Evolutionary conservation across 139 green algal species (phyloP).

Genomic region (Ulvella scutata): DNA sequence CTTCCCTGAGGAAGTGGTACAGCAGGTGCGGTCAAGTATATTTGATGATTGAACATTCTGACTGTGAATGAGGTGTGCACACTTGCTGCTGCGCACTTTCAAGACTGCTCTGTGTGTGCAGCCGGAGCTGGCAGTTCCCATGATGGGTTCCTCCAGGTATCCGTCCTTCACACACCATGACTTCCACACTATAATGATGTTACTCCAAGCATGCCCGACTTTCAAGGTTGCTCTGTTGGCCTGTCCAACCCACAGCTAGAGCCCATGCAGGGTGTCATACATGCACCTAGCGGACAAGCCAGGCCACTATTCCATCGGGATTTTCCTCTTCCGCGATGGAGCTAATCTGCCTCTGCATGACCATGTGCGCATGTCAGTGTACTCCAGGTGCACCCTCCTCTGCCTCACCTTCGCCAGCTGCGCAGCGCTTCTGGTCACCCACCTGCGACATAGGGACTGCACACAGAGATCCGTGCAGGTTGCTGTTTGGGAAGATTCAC

Average conservation of each 20-base stretch:
- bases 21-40: background rate
- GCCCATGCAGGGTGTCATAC: background rate
- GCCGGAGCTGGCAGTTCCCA: too few species aligned
- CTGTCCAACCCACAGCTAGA: too few species aligned
- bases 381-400: conserved; percentile 4
- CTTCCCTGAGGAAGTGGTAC: background rate
- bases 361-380: background rate
- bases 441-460: background rate
- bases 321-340: background rate
- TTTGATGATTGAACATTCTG: too few species aligned
- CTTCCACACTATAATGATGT: background rate
- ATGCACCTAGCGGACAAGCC: background rate
- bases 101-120: background rate
- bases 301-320: background rate
- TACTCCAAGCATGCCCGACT: background rate
- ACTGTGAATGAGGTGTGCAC: background rate
- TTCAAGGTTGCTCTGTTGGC: background rate
- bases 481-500: background rate
- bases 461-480: background rate
- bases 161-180: background rate
- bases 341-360: background rate
- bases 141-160: too few species aligned
- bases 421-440: background rate
- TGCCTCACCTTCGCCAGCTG: background rate
- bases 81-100: background rate